Evolutionary conservation across 2,329 filamentous ascomycete species (phyloP).

Genomic region (Apiospora aurea): DNA sequence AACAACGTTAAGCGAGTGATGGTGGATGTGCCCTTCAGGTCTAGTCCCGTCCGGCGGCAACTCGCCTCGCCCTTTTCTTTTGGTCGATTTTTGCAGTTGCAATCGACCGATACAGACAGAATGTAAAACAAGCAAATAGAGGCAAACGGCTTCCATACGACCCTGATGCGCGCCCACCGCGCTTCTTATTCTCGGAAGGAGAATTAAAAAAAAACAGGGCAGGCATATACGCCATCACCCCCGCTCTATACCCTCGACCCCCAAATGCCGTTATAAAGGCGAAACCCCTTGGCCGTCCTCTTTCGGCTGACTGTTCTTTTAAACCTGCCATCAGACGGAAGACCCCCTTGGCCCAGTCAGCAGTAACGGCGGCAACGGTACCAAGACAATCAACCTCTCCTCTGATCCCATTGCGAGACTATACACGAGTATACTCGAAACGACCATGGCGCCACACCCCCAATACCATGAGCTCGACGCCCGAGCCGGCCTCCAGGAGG

Average conservation of each 20-base stretch:
- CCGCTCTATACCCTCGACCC: neutral
- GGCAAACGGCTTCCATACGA: neutral
- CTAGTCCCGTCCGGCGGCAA: neutral
- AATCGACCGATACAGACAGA: neutral
- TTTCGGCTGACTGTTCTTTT: neutral
- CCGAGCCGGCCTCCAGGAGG: neutral
- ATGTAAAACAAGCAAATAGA: neutral
- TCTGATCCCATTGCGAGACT: neutral
- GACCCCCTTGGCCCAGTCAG: neutral
- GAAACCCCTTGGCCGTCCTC: neutral
- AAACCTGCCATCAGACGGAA: neutral
- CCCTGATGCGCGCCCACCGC: neutral
- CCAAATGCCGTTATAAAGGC: neutral
- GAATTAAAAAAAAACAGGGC: no score
- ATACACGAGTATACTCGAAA: neutral
- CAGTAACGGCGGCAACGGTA: neutral
- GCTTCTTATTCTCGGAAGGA: neutral
- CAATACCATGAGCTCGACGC: neutral
- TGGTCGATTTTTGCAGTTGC: neutral
- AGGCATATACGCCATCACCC: neutral
- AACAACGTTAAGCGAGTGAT: neutral
- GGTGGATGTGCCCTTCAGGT: neutral
- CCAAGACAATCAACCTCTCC: neutral
- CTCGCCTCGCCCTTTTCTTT: neutral
- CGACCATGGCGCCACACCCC: constrained; percentile 1